Evolutionary conservation across 208 protist species (phyloP), one percentile per base, ranked within the genome.

Genomic region (Leishmania aethiopica): DNA sequence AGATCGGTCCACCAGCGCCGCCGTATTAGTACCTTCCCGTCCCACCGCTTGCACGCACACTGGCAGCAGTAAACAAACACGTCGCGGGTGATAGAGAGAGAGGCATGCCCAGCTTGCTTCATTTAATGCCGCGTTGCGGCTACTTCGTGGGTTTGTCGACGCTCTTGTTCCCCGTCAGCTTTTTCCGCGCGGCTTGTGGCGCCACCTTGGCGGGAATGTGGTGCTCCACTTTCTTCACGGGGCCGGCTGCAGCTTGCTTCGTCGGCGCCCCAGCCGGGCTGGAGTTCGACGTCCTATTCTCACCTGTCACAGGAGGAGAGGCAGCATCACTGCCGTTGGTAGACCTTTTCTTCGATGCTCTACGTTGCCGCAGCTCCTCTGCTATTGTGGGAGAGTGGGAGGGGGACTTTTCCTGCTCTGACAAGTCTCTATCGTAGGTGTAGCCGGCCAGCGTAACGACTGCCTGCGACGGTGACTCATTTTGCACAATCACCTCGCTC

Each of bases 361-460:
- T 35, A 10, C 19, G 75, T 35, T 64, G 28, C 35, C 75, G 75
- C 40, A 47, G 57, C 37, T 78, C 62, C 7, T 72, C 77, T 15
- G 77, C 77, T 32, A 35, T 80, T 37, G 62, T 40, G 40, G 77
- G 64, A 32, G 77, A 80, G 35, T 80, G 77, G 8, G 42, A 42
- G 10, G 47, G 62, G 1, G 45, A 72, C 62, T 37, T 59, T 45
- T 73, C 77, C 35, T 72, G 77, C 32, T 80, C 62, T 17, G 64
- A 72, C 19, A 47, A 28, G 37, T 59, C 77, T 42, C 77, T 35
- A 45, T 73, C 89, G 86, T 94, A 95, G 19, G 93, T 93, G 82
- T 96, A 96, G 42, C 94, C 93, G 13, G 86, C 87, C 25, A 96
- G 55, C 86, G 80, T 85, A 42, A 86, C 89, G 64, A 69, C 86